Evolutionary conservation across 306 rosid genomes (phyloP).

Genomic region (Senna siamea): DNA sequence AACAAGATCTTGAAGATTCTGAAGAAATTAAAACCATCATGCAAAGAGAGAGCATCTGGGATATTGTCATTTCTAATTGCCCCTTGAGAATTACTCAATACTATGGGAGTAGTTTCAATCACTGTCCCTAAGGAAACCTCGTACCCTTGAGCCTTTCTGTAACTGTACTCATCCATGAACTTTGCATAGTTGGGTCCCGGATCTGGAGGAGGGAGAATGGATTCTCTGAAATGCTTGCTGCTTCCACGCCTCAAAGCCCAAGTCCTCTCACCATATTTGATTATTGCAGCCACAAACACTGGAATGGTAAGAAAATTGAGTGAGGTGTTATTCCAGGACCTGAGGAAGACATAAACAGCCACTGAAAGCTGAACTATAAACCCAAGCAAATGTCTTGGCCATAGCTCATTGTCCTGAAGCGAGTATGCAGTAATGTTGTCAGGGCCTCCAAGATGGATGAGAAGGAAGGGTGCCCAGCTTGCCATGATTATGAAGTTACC

Average conservation of each 20-base stretch:
- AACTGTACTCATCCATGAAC: conserved; percentile 37
- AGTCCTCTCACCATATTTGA: conserved; percentile 47
- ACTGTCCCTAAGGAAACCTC: conserved; percentile 10
- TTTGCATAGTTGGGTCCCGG: conserved; percentile 41
- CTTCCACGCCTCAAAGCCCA: conserved; percentile 43
- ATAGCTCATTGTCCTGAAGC: conserved; percentile 46
- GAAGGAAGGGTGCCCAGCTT: conserved; percentile 52
- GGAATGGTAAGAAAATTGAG: conserved; percentile 37
- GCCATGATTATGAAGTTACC: conserved; percentile 27
- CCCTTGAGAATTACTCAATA: conserved; percentile 18
- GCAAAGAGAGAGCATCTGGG: conserved; percentile 1
- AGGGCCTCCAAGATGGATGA: conserved; percentile 54
- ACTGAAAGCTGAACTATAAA: conserved; percentile 28
- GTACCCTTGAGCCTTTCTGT: conserved; percentile 35
- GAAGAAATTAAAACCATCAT: conserved; percentile 38
- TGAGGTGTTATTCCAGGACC: not conserved
- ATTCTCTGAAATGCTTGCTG: conserved; percentile 40
- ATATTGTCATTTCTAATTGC: not conserved
- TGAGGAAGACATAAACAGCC: conserved; percentile 26
- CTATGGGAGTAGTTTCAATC: conserved; percentile 10
- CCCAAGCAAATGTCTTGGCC: conserved; percentile 38
- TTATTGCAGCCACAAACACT: conserved; percentile 37
- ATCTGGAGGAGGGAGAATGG: conserved; percentile 37
- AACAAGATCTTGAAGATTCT: conserved; percentile 36
- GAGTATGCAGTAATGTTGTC: conserved; percentile 50